phyloP scores from a whole-genome alignment of 2,329 filamentous ascomycete genomes.

The Aphanoascus verrucosus region DNA sequence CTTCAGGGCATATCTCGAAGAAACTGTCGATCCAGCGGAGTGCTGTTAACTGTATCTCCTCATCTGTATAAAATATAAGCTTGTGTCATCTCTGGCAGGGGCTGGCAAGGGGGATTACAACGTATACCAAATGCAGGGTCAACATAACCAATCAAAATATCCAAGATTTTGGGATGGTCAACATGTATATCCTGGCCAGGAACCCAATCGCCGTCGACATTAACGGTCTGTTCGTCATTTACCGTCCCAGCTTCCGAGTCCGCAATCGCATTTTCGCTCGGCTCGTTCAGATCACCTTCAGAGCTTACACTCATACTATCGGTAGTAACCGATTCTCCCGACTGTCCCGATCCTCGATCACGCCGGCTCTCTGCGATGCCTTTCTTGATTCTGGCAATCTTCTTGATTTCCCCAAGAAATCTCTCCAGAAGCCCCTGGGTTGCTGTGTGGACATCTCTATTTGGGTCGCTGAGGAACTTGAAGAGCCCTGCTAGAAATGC shows the following conservation, averaged over 20 bases:
- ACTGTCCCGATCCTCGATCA: conserved; percentile 53
- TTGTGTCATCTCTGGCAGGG: not conserved
- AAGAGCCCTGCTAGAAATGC: conserved; percentile 83
- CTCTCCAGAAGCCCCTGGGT: conserved; percentile 82
- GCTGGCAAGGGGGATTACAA: conserved; percentile 1
- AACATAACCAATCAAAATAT: conserved; percentile 81
- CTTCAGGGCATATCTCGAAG: conserved; percentile 92
- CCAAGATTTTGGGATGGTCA: conserved; percentile 80
- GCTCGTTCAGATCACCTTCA: conserved; percentile 34
- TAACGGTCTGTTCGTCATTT: conserved; percentile 47
- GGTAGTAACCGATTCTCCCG: conserved; percentile 58
- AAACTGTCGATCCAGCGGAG: conserved; percentile 93
- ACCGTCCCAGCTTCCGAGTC: conserved; percentile 40
- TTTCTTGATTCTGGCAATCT: conserved; percentile 85
- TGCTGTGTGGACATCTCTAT: conserved; percentile 85
- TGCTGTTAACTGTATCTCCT: conserved; percentile 83
- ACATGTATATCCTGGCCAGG: conserved; percentile 95
- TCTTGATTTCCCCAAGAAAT: conserved; percentile 86
- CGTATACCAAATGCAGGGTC: conserved; percentile 62
- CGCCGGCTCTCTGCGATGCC: conserved; percentile 79
- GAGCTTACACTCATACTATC: conserved; percentile 54
- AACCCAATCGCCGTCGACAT: conserved; percentile 85
- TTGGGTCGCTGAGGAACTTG: conserved; percentile 83
- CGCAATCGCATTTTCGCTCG: conserved; percentile 46
- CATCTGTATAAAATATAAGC: conserved; percentile 47